Base-by-base conservation (phyloP, 2,329 filamentous ascomycete genomes). In the Stagonosporopsis tanaceti region DNA sequence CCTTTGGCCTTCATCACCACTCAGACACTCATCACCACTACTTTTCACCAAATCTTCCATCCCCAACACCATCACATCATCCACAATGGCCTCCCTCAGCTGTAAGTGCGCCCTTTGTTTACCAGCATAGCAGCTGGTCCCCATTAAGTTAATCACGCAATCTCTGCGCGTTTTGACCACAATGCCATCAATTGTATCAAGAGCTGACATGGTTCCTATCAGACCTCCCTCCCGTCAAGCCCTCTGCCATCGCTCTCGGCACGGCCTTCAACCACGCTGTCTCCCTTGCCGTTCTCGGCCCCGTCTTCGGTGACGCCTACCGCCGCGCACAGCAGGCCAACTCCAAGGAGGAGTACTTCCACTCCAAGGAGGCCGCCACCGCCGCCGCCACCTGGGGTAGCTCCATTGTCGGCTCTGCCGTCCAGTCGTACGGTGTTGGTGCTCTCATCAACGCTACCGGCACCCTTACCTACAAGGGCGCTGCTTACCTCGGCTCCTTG, bases 311-410 rank as follows among this genome's bases (percentile, higher is more conserved):
- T 76, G 89, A 96, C 75, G 94, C 92, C 74, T 97, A 97, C 86
- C 89, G 93, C 81, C 90, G 92, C 70, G 93, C 94, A 68, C 93
- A 96, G 85, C 82, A 87, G 60, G 87, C 94, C 78, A 94, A 96
- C 87, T 91, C 89, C 74, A 96, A 95, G 84, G 93, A 98, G 82
- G 94, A 98, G 82, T 98, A 97, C 82, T 81, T 96, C 80, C 89
- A 89, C 79, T 96, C 92, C 69, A 94, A 93, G 85, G 94, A 98
- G 84, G 91, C 94, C 64, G 88, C 90, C 61, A 90, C 90, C 60
- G 93, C 93, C 65, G 93, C 91, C 64, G 86, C 93, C 59, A 91
- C 93, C 66, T 97, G 91, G 90, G 92, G 93, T 76, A 94, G 91
- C 65, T 95, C 93, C 38, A 85, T 98, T 62, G 83, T 93, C 75